Percentiles rank a stretch among this genome's conserved stretches.
Evolutionary conservation across 2,329 filamentous ascomycete genomes (phyloP).

Genomic region (Fusarium xylarioides): DNA sequence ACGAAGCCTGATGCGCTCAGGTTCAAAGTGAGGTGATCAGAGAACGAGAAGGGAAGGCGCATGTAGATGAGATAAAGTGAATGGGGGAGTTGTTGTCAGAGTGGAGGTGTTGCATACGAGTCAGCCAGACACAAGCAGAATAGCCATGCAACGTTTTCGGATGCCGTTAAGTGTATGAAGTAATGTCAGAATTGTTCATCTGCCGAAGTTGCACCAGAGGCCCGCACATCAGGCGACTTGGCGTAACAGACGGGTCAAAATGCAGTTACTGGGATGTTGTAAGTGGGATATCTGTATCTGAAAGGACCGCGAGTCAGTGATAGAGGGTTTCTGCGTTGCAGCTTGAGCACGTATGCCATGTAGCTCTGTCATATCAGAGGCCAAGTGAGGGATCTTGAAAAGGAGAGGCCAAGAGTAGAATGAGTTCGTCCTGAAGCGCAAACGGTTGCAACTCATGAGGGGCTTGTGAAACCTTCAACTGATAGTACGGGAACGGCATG

Average conservation of each 20-base stretch:
- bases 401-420: background rate
- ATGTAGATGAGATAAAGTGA: too few species aligned
- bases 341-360: too few species aligned
- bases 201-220: background rate
- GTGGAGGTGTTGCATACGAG: background rate
- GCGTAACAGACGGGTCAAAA: background rate
- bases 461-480: background rate
- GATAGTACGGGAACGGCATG: background rate
- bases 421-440: background rate
- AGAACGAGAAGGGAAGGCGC: background rate
- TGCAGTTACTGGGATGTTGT: background rate
- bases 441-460: background rate
- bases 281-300: background rate
- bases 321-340: too few species aligned
- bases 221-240: background rate
- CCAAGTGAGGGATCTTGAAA: background rate
- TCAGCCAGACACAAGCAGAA: background rate
- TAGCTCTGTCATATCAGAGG: background rate
- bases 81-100: background rate
- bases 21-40: too few species aligned
- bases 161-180: background rate
- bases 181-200: background rate
- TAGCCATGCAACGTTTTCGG: background rate
- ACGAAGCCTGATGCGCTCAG: accelerated
- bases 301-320: background rate